Conservation (phyloP, 139 green algal species). For the Picochlorum sp. region DNA sequence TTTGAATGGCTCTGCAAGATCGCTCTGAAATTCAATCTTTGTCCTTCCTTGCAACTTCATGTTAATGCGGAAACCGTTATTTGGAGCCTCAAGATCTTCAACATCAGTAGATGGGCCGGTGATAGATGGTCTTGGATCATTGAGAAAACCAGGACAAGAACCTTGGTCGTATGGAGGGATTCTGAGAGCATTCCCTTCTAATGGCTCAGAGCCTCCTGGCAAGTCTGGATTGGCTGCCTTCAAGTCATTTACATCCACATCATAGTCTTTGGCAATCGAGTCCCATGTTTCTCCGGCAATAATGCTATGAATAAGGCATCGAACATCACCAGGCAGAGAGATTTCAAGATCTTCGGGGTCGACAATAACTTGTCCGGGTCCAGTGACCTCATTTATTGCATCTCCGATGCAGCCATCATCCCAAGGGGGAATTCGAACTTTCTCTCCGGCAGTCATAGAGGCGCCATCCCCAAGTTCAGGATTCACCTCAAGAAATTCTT, state of each 20-base stretch:
- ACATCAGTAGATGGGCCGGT: background rate
- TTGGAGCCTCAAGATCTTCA: background rate
- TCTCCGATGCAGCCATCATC: background rate
- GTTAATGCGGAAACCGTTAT: background rate
- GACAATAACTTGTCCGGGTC: background rate
- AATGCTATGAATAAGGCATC: background rate
- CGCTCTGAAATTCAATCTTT: background rate
- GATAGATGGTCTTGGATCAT: background rate
- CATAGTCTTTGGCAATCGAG: background rate
- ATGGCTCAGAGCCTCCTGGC: background rate
- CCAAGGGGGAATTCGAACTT: background rate
- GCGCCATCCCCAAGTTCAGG: background rate
- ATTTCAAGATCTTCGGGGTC: background rate
- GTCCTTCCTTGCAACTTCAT: background rate
- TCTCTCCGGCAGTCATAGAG: background rate
- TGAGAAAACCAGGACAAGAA: background rate
- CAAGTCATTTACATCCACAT: background rate
- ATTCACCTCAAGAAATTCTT: conserved; percentile 12
- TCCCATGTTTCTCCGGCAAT: background rate
- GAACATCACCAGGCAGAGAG: background rate
- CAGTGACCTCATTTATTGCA: background rate
- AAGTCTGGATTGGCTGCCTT: background rate
- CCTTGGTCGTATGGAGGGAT: background rate
- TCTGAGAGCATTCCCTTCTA: background rate
- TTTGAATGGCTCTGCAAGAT: background rate